These are phyloP conservation scores for Protomyces gravidus DNA, from an alignment of 1,139 yeast species.

Conservation along the genomic window DNA sequence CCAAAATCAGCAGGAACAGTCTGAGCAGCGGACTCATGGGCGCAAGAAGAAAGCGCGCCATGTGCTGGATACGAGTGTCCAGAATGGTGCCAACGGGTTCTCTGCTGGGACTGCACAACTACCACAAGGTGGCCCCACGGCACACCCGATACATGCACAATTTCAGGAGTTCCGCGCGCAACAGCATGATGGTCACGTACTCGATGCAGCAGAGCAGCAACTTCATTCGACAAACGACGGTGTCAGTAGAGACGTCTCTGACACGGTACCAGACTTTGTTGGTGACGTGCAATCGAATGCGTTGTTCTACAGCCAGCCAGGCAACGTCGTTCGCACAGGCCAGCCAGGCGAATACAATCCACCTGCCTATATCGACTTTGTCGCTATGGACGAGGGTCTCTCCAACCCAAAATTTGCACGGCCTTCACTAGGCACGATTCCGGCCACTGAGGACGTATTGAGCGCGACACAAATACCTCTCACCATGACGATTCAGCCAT, in stretches of 20 bases:
- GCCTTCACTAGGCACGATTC: slow-evolving; percentile 77
- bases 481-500: slow-evolving; percentile 76
- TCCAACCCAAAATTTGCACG: slow-evolving; percentile 78
- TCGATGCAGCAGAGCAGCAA: not conserved
- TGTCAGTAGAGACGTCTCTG: not conserved
- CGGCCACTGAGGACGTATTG: slow-evolving; percentile 67
- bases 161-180: not conserved
- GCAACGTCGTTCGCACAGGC: slow-evolving; percentile 11
- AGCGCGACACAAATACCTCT: slow-evolving; percentile 72
- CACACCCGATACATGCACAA: not conserved
- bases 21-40: not conserved
- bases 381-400: slow-evolving; percentile 73
- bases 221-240: not conserved
- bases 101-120: not conserved
- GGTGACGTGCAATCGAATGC: not conserved
- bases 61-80: slow-evolving; percentile 9
- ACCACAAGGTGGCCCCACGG: not conserved
- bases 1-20: not conserved
- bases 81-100: slow-evolving; percentile 1
- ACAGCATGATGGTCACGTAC: not conserved
- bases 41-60: slow-evolving; percentile 22
- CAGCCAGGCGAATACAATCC: slow-evolving; percentile 44
- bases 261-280: not conserved
- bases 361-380: slow-evolving; percentile 66
- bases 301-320: not conserved